Evolutionary conservation across 306 rosid genomes (phyloP).

Genomic region (Argentina anserina): DNA sequence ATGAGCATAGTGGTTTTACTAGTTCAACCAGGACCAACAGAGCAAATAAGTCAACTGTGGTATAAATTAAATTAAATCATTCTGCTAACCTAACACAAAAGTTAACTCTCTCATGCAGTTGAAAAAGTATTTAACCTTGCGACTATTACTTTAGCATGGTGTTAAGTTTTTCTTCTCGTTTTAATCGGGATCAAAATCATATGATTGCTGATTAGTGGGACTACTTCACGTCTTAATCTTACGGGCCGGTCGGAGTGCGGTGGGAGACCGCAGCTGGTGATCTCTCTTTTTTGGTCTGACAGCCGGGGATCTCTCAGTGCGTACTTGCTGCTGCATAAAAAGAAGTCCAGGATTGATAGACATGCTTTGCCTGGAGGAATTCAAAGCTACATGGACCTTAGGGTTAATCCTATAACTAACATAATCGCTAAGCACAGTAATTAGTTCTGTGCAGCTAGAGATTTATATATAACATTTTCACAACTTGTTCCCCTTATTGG

Average conservation of each 20-base stretch:
- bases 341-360: constrained; percentile 1
- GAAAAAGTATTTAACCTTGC: too few species aligned
- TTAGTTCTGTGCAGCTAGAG: too few species aligned
- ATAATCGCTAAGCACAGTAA: too few species aligned
- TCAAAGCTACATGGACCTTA: not conserved
- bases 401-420: too few species aligned
- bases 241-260: not conserved
- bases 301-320: constrained; percentile 1
- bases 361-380: not conserved
- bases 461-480: not conserved
- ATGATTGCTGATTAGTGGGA: not conserved
- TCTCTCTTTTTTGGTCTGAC: too few species aligned
- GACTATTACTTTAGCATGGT: not conserved
- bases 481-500: not conserved
- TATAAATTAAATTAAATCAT: not conserved
- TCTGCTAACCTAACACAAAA: not conserved
- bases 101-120: not conserved
- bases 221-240: not conserved
- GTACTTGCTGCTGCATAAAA: not conserved
- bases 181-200: not conserved
- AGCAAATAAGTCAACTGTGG: not conserved
- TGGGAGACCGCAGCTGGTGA: constrained; percentile 6
- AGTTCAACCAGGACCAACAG: not conserved
- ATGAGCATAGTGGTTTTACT: not conserved
- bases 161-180: not conserved